Conservation (phyloP, 257 asterid species). For the Primulina tabacum region DNA sequence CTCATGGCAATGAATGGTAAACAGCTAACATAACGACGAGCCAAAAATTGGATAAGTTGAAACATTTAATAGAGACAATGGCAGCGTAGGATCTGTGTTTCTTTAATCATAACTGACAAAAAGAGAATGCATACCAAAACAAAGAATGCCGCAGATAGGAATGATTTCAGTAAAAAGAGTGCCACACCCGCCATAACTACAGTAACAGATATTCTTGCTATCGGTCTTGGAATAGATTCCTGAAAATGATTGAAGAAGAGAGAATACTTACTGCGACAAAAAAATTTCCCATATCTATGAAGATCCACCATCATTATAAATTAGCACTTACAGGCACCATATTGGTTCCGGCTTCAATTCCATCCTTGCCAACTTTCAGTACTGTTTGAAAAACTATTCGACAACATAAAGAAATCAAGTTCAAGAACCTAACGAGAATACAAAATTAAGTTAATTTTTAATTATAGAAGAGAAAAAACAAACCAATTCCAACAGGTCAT, state of each 20-base stretch:
- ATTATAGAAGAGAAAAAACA: slow-evolving; percentile 4
- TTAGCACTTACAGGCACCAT: slow-evolving; percentile 76
- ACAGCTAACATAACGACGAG: neutral
- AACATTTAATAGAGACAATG: neutral
- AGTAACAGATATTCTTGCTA: slow-evolving; percentile 72
- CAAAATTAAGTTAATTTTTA: slow-evolving; percentile 5
- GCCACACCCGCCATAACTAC: slow-evolving; percentile 49
- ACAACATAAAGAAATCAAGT: slow-evolving; percentile 10
- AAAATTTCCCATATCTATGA: slow-evolving; percentile 5
- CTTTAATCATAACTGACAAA: neutral
- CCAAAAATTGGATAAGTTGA: neutral
- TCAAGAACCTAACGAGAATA: slow-evolving; percentile 8
- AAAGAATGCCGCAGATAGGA: slow-evolving; percentile 78
- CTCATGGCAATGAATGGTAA: neutral
- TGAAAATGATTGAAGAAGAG: slow-evolving; percentile 10
- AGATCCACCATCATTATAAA: neutral
- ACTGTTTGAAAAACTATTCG: slow-evolving; percentile 60
- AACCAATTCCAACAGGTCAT: neutral
- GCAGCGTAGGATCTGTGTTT: neutral
- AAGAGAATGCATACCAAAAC: slow-evolving; percentile 58
- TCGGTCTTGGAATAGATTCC: slow-evolving; percentile 77
- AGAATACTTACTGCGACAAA: neutral
- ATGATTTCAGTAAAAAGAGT: slow-evolving; percentile 70
- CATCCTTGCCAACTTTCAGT: slow-evolving; percentile 83
- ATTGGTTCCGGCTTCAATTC: slow-evolving; percentile 85